Conservation (phyloP, 1,284 basidiomycete genomes). For the Melampsora abietis-canadensis region DNA sequence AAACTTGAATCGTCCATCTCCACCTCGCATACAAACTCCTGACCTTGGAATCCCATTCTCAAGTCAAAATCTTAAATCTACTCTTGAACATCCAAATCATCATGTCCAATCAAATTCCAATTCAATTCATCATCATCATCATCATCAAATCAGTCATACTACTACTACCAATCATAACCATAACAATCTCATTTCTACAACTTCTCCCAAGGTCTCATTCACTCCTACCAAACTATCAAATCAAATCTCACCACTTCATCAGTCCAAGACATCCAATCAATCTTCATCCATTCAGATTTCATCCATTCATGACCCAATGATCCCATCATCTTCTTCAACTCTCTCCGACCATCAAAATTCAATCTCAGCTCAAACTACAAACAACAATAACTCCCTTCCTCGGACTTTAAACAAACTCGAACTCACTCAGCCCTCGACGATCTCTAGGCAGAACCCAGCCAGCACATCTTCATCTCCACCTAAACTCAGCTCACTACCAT, state of each 20-base stretch:
- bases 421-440: background rate
- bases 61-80: background rate
- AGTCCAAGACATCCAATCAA: background rate
- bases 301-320: background rate
- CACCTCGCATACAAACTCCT: conserved; percentile 16
- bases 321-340: background rate
- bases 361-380: background rate
- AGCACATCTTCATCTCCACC: conserved; percentile 3
- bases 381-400: background rate
- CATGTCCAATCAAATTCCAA: background rate
- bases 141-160: background rate
- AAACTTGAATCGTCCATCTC: background rate
- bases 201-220: background rate
- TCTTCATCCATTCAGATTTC: background rate
- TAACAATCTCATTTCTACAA: background rate
- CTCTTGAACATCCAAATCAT: background rate
- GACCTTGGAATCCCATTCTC: conserved; percentile 12
- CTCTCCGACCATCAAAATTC: background rate
- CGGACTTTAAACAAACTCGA: background rate
- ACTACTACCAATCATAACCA: background rate
- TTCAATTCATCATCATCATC: conserved; percentile 12
- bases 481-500: background rate
- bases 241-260: background rate
- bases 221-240: background rate
- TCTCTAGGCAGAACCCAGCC: no score